phyloP scores from a whole-genome alignment of 768 basidiomycete genomes.

The Calvatia gigantea region DNA sequence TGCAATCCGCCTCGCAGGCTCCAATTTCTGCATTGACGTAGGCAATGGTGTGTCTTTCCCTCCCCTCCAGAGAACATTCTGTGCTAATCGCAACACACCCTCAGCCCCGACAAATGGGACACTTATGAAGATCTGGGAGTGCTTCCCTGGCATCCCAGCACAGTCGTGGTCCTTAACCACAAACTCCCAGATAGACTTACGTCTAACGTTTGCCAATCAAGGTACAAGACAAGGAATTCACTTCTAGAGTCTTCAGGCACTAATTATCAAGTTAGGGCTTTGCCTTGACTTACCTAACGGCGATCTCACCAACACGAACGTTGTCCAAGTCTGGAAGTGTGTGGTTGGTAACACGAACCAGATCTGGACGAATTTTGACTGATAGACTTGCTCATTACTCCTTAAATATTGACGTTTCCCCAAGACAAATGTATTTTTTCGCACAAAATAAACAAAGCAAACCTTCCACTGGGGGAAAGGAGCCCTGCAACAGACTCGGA shows the following conservation, averaged over 20 bases:
- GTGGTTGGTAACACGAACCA: slow-evolving; percentile 14
- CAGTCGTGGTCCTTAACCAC: slow-evolving; percentile 17
- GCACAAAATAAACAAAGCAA: no score
- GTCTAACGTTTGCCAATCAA: slow-evolving; percentile 3
- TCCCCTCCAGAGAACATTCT: background rate
- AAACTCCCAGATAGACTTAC: slow-evolving; percentile 12
- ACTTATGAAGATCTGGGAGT: slow-evolving; percentile 21
- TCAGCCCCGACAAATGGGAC: slow-evolving; percentile 15
- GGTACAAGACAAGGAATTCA: background rate
- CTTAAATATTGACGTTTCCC: no score
- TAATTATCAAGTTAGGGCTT: slow-evolving; percentile 8
- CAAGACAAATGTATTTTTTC: no score
- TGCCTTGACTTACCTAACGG: slow-evolving; percentile 10
- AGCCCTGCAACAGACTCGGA: no score
- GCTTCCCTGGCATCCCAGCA: slow-evolving; percentile 17
- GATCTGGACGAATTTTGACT: slow-evolving; percentile 12
- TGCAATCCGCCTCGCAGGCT: slow-evolving; percentile 19
- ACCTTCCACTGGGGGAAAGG: no score
- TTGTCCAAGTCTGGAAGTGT: slow-evolving; percentile 15
- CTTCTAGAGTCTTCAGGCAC: background rate
- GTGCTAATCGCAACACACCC: background rate
- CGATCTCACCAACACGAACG: slow-evolving; percentile 11
- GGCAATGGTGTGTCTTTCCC: slow-evolving; percentile 18
- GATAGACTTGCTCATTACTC: no score
- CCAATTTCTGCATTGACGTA: slow-evolving; percentile 25